Conservation (phyloP, 345 rosid species). For the Murraya paniculata region DNA sequence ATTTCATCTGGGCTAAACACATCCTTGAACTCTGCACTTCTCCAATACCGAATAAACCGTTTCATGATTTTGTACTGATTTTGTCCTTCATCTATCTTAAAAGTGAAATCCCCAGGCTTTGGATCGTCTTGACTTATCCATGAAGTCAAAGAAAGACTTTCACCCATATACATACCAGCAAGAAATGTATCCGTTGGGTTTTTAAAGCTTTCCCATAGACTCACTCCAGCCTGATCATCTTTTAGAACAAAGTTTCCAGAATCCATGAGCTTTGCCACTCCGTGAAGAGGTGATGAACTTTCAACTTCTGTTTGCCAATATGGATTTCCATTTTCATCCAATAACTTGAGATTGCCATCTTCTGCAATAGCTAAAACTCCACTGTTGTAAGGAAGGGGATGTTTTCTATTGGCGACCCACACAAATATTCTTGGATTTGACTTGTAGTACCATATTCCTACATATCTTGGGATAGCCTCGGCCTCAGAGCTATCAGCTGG, state of each 20-base stretch:
- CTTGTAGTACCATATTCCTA: slow-evolving; percentile 38
- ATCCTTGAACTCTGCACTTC: background rate
- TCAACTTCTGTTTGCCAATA: background rate
- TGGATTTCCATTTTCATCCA: background rate
- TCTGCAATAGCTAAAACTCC: slow-evolving; percentile 2
- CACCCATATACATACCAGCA: slow-evolving; percentile 33
- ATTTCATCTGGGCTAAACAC: background rate
- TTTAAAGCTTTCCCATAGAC: slow-evolving; percentile 29
- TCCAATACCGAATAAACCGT: fast-evolving
- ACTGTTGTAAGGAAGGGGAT: background rate
- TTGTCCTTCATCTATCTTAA: background rate
- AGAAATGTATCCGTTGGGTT: slow-evolving; percentile 40
- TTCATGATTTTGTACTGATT: background rate
- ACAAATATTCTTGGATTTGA: slow-evolving; percentile 12
- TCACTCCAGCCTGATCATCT: fast-evolving
- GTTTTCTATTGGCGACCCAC: slow-evolving; percentile 34
- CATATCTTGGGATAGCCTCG: slow-evolving; percentile 4
- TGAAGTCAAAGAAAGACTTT: slow-evolving; percentile 19
- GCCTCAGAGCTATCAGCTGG: slow-evolving; percentile 10
- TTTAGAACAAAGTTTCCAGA: slow-evolving; percentile 31
- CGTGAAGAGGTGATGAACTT: background rate
- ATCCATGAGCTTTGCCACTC: slow-evolving; percentile 19
- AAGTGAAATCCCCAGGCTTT: slow-evolving; percentile 22
- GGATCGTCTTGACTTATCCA: slow-evolving; percentile 36
- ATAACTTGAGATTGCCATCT: slow-evolving; percentile 21